Conservation (phyloP, 345 rosid genomes). For the Pugionium dolabratum region DNA sequence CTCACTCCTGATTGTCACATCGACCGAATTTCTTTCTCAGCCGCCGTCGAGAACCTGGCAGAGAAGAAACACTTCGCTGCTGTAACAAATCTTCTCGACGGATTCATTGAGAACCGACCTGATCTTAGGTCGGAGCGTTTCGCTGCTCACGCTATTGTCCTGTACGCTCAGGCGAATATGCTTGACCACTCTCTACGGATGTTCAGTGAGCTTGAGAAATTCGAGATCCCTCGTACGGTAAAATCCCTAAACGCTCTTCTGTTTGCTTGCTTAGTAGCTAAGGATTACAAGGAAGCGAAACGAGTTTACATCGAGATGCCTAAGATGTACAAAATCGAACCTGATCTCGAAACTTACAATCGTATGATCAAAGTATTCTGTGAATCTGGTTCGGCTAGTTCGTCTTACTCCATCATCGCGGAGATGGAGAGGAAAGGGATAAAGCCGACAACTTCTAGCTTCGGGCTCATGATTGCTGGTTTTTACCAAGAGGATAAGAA, state of each 20-base stretch:
- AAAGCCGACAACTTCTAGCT: slow-evolving; percentile 51
- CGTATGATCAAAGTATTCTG: slow-evolving; percentile 64
- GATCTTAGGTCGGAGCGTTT: slow-evolving; percentile 67
- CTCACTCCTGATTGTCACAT: slow-evolving; percentile 60
- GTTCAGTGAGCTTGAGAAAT: slow-evolving; percentile 54
- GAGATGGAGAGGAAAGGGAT: slow-evolving; percentile 76
- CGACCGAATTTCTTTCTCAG: slow-evolving; percentile 69
- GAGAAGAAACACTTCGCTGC: slow-evolving; percentile 52
- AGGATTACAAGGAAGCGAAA: slow-evolving; percentile 59
- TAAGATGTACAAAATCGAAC: slow-evolving; percentile 49
- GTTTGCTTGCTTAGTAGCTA: slow-evolving; percentile 61
- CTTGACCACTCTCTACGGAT: slow-evolving; percentile 55
- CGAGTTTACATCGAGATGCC: slow-evolving; percentile 67
- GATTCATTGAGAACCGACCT: slow-evolving; percentile 50
- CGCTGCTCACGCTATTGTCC: slow-evolving; percentile 60
- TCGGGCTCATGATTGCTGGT: slow-evolving; percentile 60
- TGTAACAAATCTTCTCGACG: slow-evolving; percentile 58
- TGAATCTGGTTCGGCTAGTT: slow-evolving; percentile 64
- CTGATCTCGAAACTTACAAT: slow-evolving; percentile 66
- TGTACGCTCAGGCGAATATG: slow-evolving; percentile 84
- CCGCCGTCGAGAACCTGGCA: slow-evolving; percentile 61
- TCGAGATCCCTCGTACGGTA: slow-evolving; percentile 50
- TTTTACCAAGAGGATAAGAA: slow-evolving; percentile 70
- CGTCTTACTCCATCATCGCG: slow-evolving; percentile 59
- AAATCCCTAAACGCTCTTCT: slow-evolving; percentile 66